Evolutionary conservation across 768 basidiomycete species (phyloP).

Genomic region (Trametes sanguinea): DNA sequence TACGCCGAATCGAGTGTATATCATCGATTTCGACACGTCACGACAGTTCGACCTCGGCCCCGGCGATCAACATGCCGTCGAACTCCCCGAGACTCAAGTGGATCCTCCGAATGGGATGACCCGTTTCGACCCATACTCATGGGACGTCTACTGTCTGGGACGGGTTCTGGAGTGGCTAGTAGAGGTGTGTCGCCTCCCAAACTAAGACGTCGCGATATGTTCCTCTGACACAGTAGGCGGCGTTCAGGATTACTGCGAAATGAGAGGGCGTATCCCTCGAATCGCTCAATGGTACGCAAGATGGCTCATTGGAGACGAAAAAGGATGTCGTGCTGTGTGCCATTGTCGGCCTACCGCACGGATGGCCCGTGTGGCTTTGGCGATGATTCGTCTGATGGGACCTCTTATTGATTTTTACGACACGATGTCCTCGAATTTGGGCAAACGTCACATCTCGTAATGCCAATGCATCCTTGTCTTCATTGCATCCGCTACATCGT

Average conservation of each 20-base stretch:
- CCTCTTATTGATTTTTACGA: background rate
- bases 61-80: slow-evolving; percentile 1
- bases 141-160: slow-evolving; percentile 14
- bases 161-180: background rate
- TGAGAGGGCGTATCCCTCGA: too few species aligned
- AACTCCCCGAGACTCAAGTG: background rate
- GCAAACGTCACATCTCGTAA: background rate
- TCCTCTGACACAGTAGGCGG: background rate
- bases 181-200: background rate
- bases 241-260: background rate
- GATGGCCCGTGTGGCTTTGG: background rate
- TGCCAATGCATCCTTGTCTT: too few species aligned
- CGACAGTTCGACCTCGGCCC: background rate
- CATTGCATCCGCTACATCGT: too few species aligned
- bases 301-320: slow-evolving; percentile 6
- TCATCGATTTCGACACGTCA: slow-evolving; percentile 16
- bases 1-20: background rate
- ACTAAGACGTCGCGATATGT: too few species aligned
- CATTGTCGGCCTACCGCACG: slow-evolving; percentile 4
- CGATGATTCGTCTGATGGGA: background rate
- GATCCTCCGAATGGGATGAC: background rate
- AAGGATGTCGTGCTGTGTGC: background rate
- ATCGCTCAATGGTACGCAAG: background rate
- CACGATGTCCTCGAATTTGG: background rate
- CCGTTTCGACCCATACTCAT: slow-evolving; percentile 15